phyloP scores from a whole-genome alignment of 78 protist species.

The Tieghemostelium lacteum region DNA sequence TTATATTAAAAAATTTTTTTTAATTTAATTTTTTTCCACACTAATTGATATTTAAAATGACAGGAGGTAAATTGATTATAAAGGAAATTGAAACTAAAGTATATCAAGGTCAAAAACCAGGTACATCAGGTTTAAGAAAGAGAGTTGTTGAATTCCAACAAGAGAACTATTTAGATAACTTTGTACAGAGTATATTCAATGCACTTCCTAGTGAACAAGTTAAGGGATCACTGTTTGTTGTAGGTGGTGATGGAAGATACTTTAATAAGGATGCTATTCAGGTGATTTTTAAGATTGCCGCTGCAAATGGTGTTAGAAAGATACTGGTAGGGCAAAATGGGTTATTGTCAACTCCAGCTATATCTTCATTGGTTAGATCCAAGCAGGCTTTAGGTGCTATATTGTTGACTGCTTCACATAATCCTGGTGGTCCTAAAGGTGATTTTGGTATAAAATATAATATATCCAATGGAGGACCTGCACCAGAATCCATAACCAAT shows the following conservation, averaged over 20 bases:
- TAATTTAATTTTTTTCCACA: too few species aligned
- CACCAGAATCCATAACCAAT: conserved; percentile 95
- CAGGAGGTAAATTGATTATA: conserved; percentile 11
- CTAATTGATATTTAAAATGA: too few species aligned
- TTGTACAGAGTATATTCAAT: conserved; percentile 85
- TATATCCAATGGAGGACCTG: conserved; percentile 96
- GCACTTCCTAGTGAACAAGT: conserved; percentile 12
- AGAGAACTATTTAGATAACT: conserved; percentile 92
- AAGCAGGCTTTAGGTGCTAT: conserved; percentile 83
- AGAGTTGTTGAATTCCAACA: conserved; percentile 75
- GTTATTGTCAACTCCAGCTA: conserved; percentile 97
- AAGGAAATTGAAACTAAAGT: conserved; percentile 77
- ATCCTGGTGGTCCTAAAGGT: conserved; percentile 97
- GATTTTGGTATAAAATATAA: conserved; percentile 99
- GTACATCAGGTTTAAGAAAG: conserved; percentile 97
- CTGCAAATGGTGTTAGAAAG: conserved; percentile 91
- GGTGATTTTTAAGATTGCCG: conserved; percentile 91
- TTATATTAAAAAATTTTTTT: too few species aligned
- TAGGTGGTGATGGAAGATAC: conserved; percentile 98
- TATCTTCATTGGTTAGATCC: conserved; percentile 90
- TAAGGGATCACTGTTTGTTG: conserved; percentile 88
- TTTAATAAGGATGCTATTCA: conserved; percentile 88
- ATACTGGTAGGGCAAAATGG: conserved; percentile 91
- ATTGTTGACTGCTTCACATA: conserved; percentile 97
- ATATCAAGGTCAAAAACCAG: conserved; percentile 93